phyloP scores from a whole-genome alignment of 768 basidiomycete genomes.

The Russula sp. region DNA sequence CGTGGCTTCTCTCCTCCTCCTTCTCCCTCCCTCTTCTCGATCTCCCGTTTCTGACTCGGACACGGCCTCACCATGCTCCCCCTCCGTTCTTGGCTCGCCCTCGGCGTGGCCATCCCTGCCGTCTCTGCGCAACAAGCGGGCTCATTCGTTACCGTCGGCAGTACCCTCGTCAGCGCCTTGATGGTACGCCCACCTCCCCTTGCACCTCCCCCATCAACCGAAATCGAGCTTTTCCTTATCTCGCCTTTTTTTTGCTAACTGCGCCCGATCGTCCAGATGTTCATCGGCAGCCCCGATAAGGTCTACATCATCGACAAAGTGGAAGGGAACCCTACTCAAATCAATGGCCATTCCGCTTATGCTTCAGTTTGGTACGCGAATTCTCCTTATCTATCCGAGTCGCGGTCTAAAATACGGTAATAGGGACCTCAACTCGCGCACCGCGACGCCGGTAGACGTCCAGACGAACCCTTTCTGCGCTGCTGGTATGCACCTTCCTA shows the following conservation, averaged over 20 bases:
- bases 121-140: neutral
- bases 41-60: neutral
- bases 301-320: constrained; percentile 11
- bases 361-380: constrained; percentile 1
- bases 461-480: constrained; percentile 2
- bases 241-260: too few species aligned
- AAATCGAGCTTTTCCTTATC: neutral
- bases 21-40: too few species aligned
- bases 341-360: neutral
- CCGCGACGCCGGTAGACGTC: neutral
- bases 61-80: neutral
- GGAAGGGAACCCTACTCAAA: neutral
- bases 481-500: constrained; percentile 8
- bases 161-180: neutral
- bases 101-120: neutral
- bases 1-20: neutral
- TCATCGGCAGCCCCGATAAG: neutral
- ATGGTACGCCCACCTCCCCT: neutral
- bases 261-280: neutral
- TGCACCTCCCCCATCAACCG: too few species aligned
- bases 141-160: neutral
- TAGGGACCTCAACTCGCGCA: neutral
- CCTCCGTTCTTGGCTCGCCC: neutral
- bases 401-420: neutral
- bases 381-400: neutral